Evolutionary conservation across 352 stramenopile species (phyloP).

Genomic region (Globisporangium radiosum): DNA sequence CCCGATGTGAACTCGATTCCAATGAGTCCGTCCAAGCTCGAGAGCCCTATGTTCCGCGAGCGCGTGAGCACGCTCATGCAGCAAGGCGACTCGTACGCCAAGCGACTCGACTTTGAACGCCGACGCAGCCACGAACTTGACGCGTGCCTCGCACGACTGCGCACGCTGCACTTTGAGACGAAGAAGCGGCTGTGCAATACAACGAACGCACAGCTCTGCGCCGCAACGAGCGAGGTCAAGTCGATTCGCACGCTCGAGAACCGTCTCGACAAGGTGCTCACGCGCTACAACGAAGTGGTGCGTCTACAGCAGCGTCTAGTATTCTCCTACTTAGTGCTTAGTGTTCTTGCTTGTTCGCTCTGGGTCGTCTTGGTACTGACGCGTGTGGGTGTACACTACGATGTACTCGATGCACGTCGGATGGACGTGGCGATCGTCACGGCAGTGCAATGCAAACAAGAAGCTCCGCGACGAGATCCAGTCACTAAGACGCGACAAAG

Average conservation of each 20-base stretch:
- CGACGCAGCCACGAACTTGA: slow-evolving; percentile 50
- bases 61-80: slow-evolving; percentile 60
- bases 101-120: slow-evolving; percentile 53
- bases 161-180: slow-evolving; percentile 42
- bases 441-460: slow-evolving; percentile 73
- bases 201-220: slow-evolving; percentile 38
- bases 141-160: slow-evolving; percentile 21
- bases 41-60: slow-evolving; percentile 68
- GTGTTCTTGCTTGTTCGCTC: neutral
- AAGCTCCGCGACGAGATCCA: slow-evolving; percentile 75
- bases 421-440: neutral
- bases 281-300: slow-evolving; percentile 75
- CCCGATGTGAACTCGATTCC: slow-evolving; percentile 45
- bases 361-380: neutral
- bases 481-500: slow-evolving; percentile 67
- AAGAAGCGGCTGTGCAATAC: slow-evolving; percentile 44
- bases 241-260: slow-evolving; percentile 75
- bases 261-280: slow-evolving; percentile 78
- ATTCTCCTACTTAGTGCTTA: neutral
- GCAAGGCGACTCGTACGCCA: slow-evolving; percentile 67
- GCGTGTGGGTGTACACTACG: neutral
- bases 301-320: neutral
- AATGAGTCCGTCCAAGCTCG: slow-evolving; percentile 58
- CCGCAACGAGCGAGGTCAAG: slow-evolving; percentile 47
- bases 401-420: neutral